Base-by-base conservation (phyloP, 805 yeast species). In the Teunomyces aglyptinius region DNA sequence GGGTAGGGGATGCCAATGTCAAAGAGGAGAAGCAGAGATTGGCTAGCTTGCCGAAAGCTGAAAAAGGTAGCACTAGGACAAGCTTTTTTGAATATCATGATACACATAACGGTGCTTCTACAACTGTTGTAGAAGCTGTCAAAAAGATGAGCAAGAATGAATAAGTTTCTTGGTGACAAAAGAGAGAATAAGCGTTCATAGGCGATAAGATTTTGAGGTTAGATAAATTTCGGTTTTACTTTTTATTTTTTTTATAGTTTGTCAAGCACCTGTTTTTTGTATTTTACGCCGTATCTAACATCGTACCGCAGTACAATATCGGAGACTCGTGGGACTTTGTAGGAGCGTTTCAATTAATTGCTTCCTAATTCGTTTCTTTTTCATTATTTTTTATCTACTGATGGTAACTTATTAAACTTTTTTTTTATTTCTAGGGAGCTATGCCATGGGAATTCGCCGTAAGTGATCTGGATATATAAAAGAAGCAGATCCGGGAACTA, bases 331-430 rank as follows among this genome's bases (percentile, higher is more conserved):
- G 39, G 39, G 39, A 18, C 24, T 6, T 6, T 22, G 8, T 5
- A 20, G 28, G 28, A 20, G 26, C 6, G 11, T 20, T 12, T 13
- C 39, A 36, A 36, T 36, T 36, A 36, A 36, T 36, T 36, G 24
- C 24, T 36, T 36, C 39, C 39, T 19, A 20, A 20, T 36, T 36
- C 7, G 39, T 36, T 36, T 36, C 28, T 22, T 36, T 22, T 36
- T 36, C n/a, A 33, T 20, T 36, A 36, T 36, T 36, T 36, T 36
- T 36, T 36, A 22, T 12, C 28, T 36, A 36, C 28, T 13, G 15
- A 36, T 36, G 6, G 6, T 36, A 36, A 8, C 12, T 2, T 33
- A 16, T 29, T 29, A 12, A 33, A 10, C 19, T 18, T 33, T 33
- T 32, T 32, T 18, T 16, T 12, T 36, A 8, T 36, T 19, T 36